These are phyloP conservation scores for Mortierella sp. DNA, from an alignment of 371 early-diverging fungal species.

Conservation along the genomic window DNA sequence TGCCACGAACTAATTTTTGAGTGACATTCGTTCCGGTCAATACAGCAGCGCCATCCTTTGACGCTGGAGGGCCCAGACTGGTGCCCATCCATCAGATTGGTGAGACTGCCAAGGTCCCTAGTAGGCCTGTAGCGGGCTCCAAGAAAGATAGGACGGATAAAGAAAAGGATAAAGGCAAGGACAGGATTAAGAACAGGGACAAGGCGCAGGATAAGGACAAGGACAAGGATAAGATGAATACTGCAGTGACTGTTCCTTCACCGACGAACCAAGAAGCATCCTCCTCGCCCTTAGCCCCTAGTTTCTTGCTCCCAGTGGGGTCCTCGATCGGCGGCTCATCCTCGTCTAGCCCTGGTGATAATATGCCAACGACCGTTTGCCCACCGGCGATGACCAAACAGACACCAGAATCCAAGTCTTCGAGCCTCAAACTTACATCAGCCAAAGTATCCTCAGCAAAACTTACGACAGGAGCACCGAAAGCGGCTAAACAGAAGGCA, in stretches of 20 bases:
- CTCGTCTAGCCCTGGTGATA: neutral
- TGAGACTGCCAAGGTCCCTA: conserved; percentile 3
- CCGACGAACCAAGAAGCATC: too few relatives aligned
- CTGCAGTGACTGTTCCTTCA: neutral
- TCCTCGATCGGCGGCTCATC: too few relatives aligned
- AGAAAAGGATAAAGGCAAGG: conserved; percentile 12
- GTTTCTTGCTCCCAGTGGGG: too few relatives aligned
- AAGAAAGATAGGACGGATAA: conserved; percentile 3
- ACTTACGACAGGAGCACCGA: neutral
- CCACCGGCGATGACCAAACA: neutral
- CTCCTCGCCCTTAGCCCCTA: neutral
- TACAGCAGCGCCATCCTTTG: neutral
- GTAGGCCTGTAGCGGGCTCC: neutral
- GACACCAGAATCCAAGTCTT: neutral
- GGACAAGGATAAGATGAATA: conserved; percentile 5
- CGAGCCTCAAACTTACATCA: neutral
- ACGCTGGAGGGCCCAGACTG: conserved; percentile 19
- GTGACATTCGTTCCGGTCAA: neutral
- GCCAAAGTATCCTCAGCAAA: conserved; percentile 7
- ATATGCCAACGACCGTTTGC: neutral
- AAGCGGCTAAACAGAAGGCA: conserved; percentile 4
- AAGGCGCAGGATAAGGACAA: neutral
- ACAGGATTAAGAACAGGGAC: conserved; percentile 1
- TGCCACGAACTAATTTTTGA: neutral
- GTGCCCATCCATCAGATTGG: conserved; percentile 39